Evolutionary conservation across 352 stramenopile genomes (phyloP).

Genomic region (Pythium phragmitis): DNA sequence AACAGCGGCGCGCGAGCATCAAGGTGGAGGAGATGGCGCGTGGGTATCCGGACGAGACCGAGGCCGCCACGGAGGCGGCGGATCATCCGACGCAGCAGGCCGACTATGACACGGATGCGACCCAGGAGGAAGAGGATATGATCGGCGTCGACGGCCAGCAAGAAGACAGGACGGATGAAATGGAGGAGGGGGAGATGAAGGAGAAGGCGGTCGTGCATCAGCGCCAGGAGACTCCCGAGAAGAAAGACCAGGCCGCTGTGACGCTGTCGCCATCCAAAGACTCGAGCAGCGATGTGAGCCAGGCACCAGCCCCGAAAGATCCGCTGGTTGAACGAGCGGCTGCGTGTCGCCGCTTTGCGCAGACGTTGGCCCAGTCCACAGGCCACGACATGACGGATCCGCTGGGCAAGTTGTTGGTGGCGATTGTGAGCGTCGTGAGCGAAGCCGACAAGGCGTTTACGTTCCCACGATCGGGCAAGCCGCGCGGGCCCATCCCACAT

Average conservation of each 20-base stretch:
- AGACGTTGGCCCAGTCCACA: neutral
- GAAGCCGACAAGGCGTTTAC: neutral
- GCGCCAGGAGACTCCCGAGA: neutral
- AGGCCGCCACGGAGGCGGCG: neutral
- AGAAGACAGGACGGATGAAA: too few species aligned
- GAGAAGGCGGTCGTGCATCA: too few species aligned
- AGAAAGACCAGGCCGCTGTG: neutral
- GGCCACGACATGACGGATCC: neutral
- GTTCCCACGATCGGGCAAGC: slow-evolving; percentile 3
- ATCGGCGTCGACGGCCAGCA: neutral
- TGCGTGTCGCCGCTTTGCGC: neutral
- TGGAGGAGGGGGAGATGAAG: too few species aligned
- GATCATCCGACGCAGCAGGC: too few species aligned
- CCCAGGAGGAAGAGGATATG: neutral
- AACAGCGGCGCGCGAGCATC: neutral
- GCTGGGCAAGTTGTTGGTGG: neutral
- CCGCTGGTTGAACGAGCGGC: neutral
- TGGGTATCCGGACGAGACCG: neutral
- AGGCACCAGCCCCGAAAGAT: neutral
- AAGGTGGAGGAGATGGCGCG: slow-evolving; percentile 5
- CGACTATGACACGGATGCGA: slow-evolving; percentile 16
- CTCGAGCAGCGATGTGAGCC: neutral
- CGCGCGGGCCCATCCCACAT: neutral
- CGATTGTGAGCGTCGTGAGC: neutral
- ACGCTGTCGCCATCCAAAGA: neutral